Percentiles rank a stretch among this genome's conserved stretches.
Conservation (phyloP, 352 stramenopile species). For the Phytophthora fragariae region DNA sequence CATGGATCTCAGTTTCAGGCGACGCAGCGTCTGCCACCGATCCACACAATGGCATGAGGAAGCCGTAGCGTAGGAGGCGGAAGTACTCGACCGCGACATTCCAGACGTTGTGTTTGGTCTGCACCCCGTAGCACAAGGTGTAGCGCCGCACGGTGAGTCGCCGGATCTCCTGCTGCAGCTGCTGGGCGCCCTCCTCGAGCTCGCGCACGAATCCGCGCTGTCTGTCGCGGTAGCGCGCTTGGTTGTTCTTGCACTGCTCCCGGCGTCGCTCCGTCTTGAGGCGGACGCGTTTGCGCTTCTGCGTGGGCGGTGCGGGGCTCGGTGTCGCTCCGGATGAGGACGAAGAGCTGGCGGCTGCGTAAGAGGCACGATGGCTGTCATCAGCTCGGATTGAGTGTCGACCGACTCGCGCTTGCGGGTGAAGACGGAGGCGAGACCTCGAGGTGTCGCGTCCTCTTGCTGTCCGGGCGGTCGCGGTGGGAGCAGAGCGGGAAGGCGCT, state of each 20-base stretch:
- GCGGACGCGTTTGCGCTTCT: constrained; percentile 48
- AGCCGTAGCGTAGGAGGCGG: constrained; percentile 25
- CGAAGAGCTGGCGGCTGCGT: constrained; percentile 11
- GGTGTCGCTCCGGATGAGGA: neutral
- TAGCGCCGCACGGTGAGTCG: constrained; percentile 10
- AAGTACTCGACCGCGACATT: constrained; percentile 33
- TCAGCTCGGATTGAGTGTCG: constrained; percentile 3
- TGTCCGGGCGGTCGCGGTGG: constrained; percentile 4
- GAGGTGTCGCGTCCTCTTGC: neutral
- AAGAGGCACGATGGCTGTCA: constrained; percentile 18
- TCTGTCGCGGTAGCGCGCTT: constrained; percentile 53
- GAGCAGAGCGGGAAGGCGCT: constrained; percentile 9
- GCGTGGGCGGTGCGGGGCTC: constrained; percentile 4
- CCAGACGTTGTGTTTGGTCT: constrained; percentile 20
- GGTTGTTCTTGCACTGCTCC: constrained; percentile 54
- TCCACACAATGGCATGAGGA: neutral
- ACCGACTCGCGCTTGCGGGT: constrained; percentile 1
- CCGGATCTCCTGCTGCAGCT: constrained; percentile 37
- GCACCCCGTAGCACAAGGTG: constrained; percentile 17
- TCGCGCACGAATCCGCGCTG: constrained; percentile 28
- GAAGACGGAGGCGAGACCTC: constrained; percentile 8
- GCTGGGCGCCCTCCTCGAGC: constrained; percentile 26
- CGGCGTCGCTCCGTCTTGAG: constrained; percentile 44
- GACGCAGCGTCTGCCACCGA: neutral
- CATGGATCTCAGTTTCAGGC: neutral